Base-by-base conservation (phyloP, 306 rosid species). In the Corylus avellana region DNA sequence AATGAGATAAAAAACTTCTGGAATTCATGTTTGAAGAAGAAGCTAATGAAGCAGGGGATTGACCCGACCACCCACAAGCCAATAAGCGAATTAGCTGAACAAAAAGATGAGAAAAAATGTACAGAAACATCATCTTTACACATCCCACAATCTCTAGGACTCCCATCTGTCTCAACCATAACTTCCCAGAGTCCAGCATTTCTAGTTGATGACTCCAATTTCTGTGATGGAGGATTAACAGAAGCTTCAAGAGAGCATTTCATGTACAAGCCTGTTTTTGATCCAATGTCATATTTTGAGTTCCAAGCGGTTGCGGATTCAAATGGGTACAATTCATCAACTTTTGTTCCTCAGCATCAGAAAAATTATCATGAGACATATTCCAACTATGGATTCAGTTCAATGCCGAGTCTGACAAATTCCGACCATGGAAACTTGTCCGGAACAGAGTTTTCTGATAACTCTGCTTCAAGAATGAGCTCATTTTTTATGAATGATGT, bases 1-100 rank as follows among this genome's bases (percentile, higher is more conserved):
- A 94, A 94, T 74, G 98, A 94, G 90, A 95, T 95, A 1, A 95
- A 95, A 61, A 95, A 95, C 63, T 95, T 92, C 49, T 95, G 98
- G 98, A 92, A 95, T 86, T 95, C 98, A 32, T 89, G 90, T 72
- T 54, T 95, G 86, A 95, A 95, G 88, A 95, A 95, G 94, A 95
- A 95, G 88, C 89, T 95, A 20, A 29, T 92, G 85, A 94, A 92
- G 92, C 97, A 91, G 85, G 98, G 98, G 77, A 91, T 94, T 69
- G 98, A 94, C 82, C 98, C 98, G 54, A 64, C 88, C 12, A 91
- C 98, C 13, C 98, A 92, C 90, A 92, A 94, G 84, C 93, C 97
- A 12, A 80, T 89, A 5, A 71, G 72, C n/a, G 85, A 91, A 7
- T 70, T 70, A 7, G 67, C 67, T 62, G 72, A 84, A 62, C 53